Percentiles rank a stretch among this genome's conserved stretches.
Conservation (phyloP, 805 yeast genomes). For the Metschnikowia koreensis region DNA sequence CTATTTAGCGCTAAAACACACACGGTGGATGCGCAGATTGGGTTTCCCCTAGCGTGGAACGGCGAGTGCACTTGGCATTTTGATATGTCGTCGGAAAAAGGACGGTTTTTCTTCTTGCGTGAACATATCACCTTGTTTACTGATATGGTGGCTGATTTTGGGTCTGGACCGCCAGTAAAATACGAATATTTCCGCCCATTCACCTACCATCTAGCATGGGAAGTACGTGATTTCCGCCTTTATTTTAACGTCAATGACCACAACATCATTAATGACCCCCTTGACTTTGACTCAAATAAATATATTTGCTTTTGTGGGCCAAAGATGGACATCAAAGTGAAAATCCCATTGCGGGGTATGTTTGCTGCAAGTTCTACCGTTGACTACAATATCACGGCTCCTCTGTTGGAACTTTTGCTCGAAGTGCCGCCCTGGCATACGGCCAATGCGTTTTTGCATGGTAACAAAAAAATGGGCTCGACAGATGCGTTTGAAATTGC, state of each 20-base stretch:
- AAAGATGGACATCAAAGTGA: conserved; percentile 42
- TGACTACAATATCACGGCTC: conserved; percentile 51
- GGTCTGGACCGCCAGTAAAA: conserved; percentile 65
- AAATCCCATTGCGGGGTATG: conserved; percentile 59
- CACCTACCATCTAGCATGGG: conserved; percentile 60
- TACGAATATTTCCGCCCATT: conserved; percentile 80
- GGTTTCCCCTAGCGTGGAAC: conserved; percentile 82
- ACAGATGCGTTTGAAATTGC: conserved; percentile 57
- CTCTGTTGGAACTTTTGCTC: conserved; percentile 57
- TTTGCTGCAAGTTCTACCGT: conserved; percentile 52
- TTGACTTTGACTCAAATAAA: conserved; percentile 78
- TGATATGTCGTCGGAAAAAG: conserved; percentile 48
- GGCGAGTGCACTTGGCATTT: conserved; percentile 71
- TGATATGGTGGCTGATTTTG: conserved; percentile 75
- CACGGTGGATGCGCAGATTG: conserved; percentile 51
- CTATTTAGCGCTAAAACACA: conserved; percentile 63
- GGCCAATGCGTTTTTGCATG: conserved; percentile 61
- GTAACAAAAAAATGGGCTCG: conserved; percentile 60
- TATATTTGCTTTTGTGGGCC: conserved; percentile 74
- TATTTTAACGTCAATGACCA: conserved; percentile 80
- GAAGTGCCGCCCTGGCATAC: conserved; percentile 95
- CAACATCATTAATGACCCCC: conserved; percentile 85
- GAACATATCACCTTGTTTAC: conserved; percentile 77
- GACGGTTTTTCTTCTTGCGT: conserved; percentile 64
- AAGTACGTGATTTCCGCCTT: conserved; percentile 52